Evolutionary conservation across 129 eudicot genomes (phyloP), one percentile per base, ranked within the genome.

Genomic region (Chrysanthemum makinoi): DNA sequence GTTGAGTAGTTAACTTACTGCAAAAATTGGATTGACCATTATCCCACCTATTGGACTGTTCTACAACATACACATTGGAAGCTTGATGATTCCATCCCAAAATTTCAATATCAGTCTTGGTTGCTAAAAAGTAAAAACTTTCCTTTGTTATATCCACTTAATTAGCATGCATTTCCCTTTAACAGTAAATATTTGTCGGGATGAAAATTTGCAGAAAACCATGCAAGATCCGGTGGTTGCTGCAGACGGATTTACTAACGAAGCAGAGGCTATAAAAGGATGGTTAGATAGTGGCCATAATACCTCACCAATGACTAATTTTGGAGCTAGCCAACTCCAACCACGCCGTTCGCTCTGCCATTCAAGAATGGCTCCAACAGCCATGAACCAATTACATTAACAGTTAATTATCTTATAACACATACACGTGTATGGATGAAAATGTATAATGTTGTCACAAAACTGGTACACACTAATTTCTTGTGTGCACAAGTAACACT

Each of bases 161-260:
- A 39, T 2, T 57, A 8, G 30, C 15, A 57, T 19, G 15, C 30
- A 56, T 56, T 1, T 17, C 28, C n/a, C 3, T 57, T 57, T 57
- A 19, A 57, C 62, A 57, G 10, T 15, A 57, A 39, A 39, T 39
- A 39, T 39, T 6, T 39, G 46, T 57, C 19, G 46, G 65, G 65
- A 24, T 13, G 10, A 10, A 16, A 60, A 60, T 60, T 12, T 64
- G 77, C 86, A 93, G 98, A 95, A 93, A 84, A 50, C 81, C 43
- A 93, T 93, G 98, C 84, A 79, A 79, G 95, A 93, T 79, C 98
- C 95, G 0, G 89, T 85, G 35, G 88, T 89, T 12, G 98, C 95
- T 4, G 88, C 98, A 0, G 98, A 93, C 61, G 96, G 98, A 16
- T 93, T 54, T 65, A n/a, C 98, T 5, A 89, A 93, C 28, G 98